phyloP scores from a whole-genome alignment of 169 alveolate species.

The Eimeria nieschulzi region DNA sequence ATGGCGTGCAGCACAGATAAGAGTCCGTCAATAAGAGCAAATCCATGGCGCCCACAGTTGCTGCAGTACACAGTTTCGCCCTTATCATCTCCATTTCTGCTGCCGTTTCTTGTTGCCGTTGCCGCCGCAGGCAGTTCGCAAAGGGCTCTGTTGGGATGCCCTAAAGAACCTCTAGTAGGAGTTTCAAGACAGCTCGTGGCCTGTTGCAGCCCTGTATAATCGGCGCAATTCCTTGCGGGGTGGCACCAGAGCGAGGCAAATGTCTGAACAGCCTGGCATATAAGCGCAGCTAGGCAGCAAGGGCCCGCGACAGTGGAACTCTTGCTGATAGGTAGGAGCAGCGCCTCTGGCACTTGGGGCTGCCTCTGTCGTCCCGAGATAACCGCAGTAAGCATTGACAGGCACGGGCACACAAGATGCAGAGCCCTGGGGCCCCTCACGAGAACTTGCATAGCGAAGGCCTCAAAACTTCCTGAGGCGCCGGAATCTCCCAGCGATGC shows the following conservation, averaged over 20 bases:
- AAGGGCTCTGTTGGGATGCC: neutral
- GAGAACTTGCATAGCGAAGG: slow-evolving; percentile 21
- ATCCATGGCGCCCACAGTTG: slow-evolving; percentile 37
- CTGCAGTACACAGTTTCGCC: slow-evolving; percentile 17
- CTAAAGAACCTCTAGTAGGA: neutral
- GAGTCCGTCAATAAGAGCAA: slow-evolving; percentile 21
- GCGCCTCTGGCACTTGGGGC: slow-evolving; percentile 52
- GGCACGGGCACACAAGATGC: neutral
- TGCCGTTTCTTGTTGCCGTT: slow-evolving; percentile 5
- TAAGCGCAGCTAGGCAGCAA: neutral
- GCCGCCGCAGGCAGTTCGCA: neutral
- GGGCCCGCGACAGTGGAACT: neutral
- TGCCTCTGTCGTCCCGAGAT: slow-evolving; percentile 19
- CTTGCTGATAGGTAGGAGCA: neutral
- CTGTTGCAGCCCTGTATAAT: too few relatives aligned
- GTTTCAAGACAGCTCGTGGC: too few relatives aligned
- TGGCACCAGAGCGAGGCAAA: neutral
- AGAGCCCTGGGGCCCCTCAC: slow-evolving; percentile 25
- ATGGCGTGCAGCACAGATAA: slow-evolving; percentile 46
- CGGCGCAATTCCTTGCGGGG: too few relatives aligned
- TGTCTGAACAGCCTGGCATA: slow-evolving; percentile 31
- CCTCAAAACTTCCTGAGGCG: neutral
- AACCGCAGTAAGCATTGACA: slow-evolving; percentile 36
- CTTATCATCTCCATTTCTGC: neutral
- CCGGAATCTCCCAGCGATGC: neutral